Conservation (phyloP, 371 early-diverging fungal species). For the Mortierella polycephala region DNA sequence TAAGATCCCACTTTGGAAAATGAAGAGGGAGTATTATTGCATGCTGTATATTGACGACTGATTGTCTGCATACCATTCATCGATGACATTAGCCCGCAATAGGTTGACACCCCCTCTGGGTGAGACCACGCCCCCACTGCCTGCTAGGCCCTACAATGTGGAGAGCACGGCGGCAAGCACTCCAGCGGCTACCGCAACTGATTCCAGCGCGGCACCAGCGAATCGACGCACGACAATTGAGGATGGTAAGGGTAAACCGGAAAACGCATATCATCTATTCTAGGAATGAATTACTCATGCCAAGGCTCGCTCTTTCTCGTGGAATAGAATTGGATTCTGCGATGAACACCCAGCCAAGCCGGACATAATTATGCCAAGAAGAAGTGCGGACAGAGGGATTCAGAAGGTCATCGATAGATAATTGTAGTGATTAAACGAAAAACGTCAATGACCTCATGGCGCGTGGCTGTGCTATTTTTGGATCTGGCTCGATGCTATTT, state of each 20-base stretch:
- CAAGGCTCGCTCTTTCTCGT: constrained; percentile 2
- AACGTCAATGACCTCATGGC: background rate
- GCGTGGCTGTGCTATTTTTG: constrained; percentile 13
- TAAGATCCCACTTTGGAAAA: no score
- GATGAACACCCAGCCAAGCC: constrained; percentile 9
- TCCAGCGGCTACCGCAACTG: constrained; percentile 6
- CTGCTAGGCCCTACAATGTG: constrained; percentile 27
- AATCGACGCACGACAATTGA: constrained; percentile 40
- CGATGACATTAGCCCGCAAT: constrained; percentile 34
- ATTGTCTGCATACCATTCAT: background rate
- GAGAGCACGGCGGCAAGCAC: background rate
- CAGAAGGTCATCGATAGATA: background rate
- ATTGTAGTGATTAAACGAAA: no score
- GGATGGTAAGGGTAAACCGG: constrained; percentile 24
- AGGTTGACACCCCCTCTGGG: constrained; percentile 35
- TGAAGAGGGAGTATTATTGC: no score
- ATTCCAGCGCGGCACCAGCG: background rate
- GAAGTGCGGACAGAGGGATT: background rate
- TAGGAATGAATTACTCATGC: constrained; percentile 9
- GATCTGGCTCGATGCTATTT: background rate
- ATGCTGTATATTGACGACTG: no score
- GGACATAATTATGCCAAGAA: background rate
- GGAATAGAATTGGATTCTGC: constrained; percentile 20
- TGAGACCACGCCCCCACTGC: constrained; percentile 23
- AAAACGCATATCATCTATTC: background rate